A percentile compares a stretch with the other conserved stretches of the same genome.
phyloP scores from a whole-genome alignment of 1,284 basidiomycete genomes.

The Ganoderma boninense region DNA sequence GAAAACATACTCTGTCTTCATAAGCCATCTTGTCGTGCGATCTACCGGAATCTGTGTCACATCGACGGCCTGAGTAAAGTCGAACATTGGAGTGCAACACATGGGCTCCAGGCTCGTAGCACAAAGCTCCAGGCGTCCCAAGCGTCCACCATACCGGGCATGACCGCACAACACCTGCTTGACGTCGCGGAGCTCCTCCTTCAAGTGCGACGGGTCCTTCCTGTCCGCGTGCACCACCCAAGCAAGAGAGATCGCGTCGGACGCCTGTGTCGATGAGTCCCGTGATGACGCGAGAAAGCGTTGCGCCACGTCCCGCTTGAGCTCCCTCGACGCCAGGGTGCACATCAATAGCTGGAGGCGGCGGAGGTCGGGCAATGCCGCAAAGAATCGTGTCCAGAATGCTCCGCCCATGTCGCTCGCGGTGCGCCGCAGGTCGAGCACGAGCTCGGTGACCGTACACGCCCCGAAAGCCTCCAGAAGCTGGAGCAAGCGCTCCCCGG shows the following conservation, averaged over 20 bases:
- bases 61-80: neutral
- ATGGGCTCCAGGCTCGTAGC: neutral
- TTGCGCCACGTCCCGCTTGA: neutral
- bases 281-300: neutral
- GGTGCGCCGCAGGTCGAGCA: neutral
- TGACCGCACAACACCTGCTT: neutral
- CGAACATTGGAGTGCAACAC: neutral
- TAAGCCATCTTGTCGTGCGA: neutral
- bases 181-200: neutral
- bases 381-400: neutral
- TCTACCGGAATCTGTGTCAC: neutral
- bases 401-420: neutral
- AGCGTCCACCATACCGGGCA: neutral
- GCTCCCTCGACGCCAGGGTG: neutral
- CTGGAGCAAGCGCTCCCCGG: neutral
- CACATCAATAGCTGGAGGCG: neutral
- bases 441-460: neutral
- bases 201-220: neutral
- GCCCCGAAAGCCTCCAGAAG: neutral
- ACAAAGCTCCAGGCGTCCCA: neutral
- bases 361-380: neutral
- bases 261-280: neutral
- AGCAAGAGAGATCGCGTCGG: neutral
- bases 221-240: neutral
- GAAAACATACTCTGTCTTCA: neutral